Conservation (phyloP, 306 rosid species). For the Ochetophila trinervis region DNA sequence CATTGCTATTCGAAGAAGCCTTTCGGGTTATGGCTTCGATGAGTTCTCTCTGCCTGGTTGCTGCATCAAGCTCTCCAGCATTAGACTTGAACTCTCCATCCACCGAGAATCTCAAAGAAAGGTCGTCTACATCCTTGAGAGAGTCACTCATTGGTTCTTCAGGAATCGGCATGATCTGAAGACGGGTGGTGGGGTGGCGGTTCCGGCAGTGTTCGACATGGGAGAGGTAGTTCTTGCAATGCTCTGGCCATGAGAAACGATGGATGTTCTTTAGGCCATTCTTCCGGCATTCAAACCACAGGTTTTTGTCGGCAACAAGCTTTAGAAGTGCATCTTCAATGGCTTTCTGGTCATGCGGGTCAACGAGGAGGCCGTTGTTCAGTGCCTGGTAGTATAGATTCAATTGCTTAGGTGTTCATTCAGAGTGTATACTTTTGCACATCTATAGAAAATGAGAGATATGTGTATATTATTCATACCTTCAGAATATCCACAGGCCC, state of each 20-base stretch:
- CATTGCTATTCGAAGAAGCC: slow-evolving; percentile 39
- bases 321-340: slow-evolving; percentile 74
- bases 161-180: slow-evolving; percentile 50
- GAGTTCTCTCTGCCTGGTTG: slow-evolving; percentile 67
- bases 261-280: slow-evolving; percentile 78
- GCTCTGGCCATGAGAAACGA: slow-evolving; percentile 81
- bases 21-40: slow-evolving; percentile 57
- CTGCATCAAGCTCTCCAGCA: slow-evolving; percentile 44
- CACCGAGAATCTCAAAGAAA: slow-evolving; percentile 68
- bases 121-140: slow-evolving; percentile 64
- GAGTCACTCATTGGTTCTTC: slow-evolving; percentile 85
- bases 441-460: neutral
- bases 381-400: slow-evolving; percentile 42
- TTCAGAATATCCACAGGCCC: slow-evolving; percentile 80
- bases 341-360: slow-evolving; percentile 81
- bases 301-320: slow-evolving; percentile 72
- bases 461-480: slow-evolving; percentile 30
- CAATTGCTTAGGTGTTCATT: neutral
- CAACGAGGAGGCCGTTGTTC: slow-evolving; percentile 70
- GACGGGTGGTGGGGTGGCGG: slow-evolving; percentile 55
- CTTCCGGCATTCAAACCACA: slow-evolving; percentile 74
- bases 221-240: slow-evolving; percentile 78
- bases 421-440: neutral
- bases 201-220: slow-evolving; percentile 60
- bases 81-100: slow-evolving; percentile 55